Evolutionary conservation across 345 rosid species (phyloP), one percentile per base, ranked within the genome.

Genomic region (Gynandropsis gynandra): DNA sequence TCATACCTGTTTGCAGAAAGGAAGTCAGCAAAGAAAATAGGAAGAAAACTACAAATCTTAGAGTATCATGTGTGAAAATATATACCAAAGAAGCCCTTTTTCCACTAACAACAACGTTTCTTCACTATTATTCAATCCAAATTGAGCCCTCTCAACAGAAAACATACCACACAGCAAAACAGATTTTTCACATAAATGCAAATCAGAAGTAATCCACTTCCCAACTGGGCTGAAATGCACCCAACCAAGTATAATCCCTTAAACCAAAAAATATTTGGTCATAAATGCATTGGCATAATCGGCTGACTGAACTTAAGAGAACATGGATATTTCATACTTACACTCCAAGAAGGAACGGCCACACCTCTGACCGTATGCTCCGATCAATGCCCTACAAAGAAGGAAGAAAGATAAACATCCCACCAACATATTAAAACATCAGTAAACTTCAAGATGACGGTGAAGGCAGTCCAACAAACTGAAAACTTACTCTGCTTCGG

Each of bases 291-390:
- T 21, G 4, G 38, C 16, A 20, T 12, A 16, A 40, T 20, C 4
- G n/a, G 29, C 29, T 24, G 29, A 24, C n/a, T n/a, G n/a, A 24
- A 24, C 29, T 24, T 24, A 24, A 5, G 29, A 52, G 14, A 27
- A 56, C 56, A 29, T 3, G 14, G 17, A 12, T n/a, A n/a, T 67
- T 45, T 46, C 42, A 43, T 43, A 62, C 98, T 85, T 79, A 92
- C 98, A 92, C 95, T 63, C 97, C 97, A 47, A 92, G 97, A 49
- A 92, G 97, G 62, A 82, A 87, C 0, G 98, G 98, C 98, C 98
- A 92, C 39, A 92, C 97, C 65, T 87, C 94, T 0, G 83, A 61
- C 40, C 97, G 78, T 58, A 92, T 80, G 73, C 72, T 76, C 31
- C 94, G 95, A 81, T 92, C 80, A 59, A 92, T 73, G 18, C 98